A percentile compares a stretch with the other conserved stretches of the same genome.
Conservation (phyloP, 1,139 yeast species). For the Meyerozyma carpophila region DNA sequence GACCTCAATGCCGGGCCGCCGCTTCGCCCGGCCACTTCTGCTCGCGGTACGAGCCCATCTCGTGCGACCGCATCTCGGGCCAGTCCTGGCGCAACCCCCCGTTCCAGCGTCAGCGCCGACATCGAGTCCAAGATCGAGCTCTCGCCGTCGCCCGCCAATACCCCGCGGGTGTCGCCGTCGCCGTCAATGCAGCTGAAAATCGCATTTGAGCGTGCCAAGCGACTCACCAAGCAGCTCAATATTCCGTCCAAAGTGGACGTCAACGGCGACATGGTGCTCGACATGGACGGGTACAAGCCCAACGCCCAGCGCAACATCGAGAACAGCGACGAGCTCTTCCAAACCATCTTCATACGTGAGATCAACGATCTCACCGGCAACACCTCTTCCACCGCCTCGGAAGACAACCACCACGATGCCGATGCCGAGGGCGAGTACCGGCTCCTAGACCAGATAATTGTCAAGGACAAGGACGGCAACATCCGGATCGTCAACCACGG, state of each 20-base stretch:
- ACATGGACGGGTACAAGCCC: slow-evolving; percentile 95
- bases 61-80: not conserved
- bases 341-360: slow-evolving; percentile 63
- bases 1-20: slow-evolving; percentile 1
- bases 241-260: slow-evolving; percentile 87
- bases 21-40: not conserved
- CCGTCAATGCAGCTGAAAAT: slow-evolving; percentile 27
- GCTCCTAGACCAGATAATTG: slow-evolving; percentile 32
- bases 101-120: slow-evolving; percentile 8
- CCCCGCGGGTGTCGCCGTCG: slow-evolving; percentile 16
- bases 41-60: no score
- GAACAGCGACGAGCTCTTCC: slow-evolving; percentile 64
- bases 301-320: slow-evolving; percentile 66
- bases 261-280: slow-evolving; percentile 86
- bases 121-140: slow-evolving; percentile 25
- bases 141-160: slow-evolving; percentile 14
- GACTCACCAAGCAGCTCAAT: slow-evolving; percentile 66
- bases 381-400: slow-evolving; percentile 12
- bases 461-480: slow-evolving; percentile 67
- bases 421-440: slow-evolving; percentile 18
- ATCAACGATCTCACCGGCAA: slow-evolving; percentile 20
- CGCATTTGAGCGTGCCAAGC: slow-evolving; percentile 61
- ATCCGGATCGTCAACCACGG: slow-evolving; percentile 45
- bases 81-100: no score
- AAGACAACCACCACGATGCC: slow-evolving; percentile 10